Evolutionary conservation across 495 filamentous ascomycete species (phyloP).

Genomic region (Evansstolkia leycettana): DNA sequence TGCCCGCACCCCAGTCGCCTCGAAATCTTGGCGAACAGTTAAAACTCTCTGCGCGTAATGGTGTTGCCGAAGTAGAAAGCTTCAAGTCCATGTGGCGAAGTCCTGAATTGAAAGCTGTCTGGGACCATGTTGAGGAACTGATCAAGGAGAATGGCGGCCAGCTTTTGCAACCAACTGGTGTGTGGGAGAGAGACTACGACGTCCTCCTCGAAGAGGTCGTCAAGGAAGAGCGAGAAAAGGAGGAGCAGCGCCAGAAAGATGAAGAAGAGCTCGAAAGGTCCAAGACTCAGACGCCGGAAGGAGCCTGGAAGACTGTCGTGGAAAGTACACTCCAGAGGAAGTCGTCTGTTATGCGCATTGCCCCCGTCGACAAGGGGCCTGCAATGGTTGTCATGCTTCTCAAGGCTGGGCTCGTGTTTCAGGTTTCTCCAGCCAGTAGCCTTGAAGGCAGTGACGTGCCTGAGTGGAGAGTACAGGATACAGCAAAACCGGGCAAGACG

Average conservation of each 20-base stretch:
- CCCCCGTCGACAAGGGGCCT: conserved; percentile 11
- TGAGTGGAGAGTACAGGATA: conserved; percentile 24
- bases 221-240: conserved; percentile 14
- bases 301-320: conserved; percentile 20
- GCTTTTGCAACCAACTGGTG: conserved; percentile 23
- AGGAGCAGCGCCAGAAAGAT: conserved; percentile 12
- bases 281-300: conserved; percentile 17
- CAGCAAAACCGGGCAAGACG: conserved; percentile 8
- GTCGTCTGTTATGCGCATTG: conserved; percentile 19
- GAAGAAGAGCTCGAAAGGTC: conserved; percentile 18
- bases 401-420: conserved; percentile 24
- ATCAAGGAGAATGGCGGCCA: conserved; percentile 25
- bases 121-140: conserved; percentile 21
- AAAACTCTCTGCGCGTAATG: conserved; percentile 12
- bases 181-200: conserved; percentile 32
- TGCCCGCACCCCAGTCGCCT: conserved; percentile 16
- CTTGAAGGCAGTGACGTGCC: conserved; percentile 7
- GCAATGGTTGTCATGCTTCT: conserved; percentile 18
- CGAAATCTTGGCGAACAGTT: conserved; percentile 14
- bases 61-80: conserved; percentile 16
- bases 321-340: conserved; percentile 17
- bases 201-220: conserved; percentile 20
- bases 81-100: conserved; percentile 27
- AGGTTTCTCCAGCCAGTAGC: conserved; percentile 11
- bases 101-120: conserved; percentile 24